Base-by-base conservation (phyloP, 106 monocot genomes). In the Gastrodia elata region DNA sequence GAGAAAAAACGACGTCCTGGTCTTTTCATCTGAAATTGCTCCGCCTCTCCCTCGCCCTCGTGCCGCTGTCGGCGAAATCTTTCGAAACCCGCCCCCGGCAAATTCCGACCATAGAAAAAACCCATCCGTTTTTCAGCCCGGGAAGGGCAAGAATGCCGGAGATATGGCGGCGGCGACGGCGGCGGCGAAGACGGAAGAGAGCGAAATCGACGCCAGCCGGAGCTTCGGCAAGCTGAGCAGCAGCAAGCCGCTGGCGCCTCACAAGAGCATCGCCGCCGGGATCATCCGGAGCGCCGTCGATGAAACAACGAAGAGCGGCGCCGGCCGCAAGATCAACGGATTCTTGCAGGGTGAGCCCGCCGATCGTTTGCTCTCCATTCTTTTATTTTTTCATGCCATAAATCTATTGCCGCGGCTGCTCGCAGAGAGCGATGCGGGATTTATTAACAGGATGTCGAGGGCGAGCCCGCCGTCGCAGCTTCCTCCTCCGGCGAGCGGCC, bases 271-370 rank as follows among this genome's bases (percentile, higher is more conserved):
- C 34, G 15, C 8, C 10, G 71, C 56, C 2, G 78, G 72, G 37
- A 43, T 24, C 72, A n/a, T n/a, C n/a, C n/a, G n/a, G n/a, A 24
- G 32, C 38, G 46, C 8, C 67, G 32, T 38, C 24, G 77, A 83
- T 77, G 88, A 71, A 73, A 80, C 64, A 80, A 89, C 78, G 77
- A 82, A 84, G 75, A 88, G 82, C 59, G 61, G 77, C n/a, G n/a
- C n/a, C n/a, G n/a, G n/a, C 39, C 32, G 64, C 20, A 71, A 79
- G 76, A 79, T 71, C 20, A 89, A 93, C 76, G 92, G 92, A 8
- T 77, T 85, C 73, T 74, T 80, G 30, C 75, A 77, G 68, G 89
- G 92, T 93, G 79, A 84, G 92, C 80, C n/a, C n/a, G n/a, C n/a
- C n/a, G n/a, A n/a, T n/a, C n/a, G n/a, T n/a, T n/a, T n/a, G n/a